Evolutionary conservation across 805 yeast genomes (phyloP), one percentile per base, ranked within the genome.

Genomic region (Middelhovenomyces tepae): DNA sequence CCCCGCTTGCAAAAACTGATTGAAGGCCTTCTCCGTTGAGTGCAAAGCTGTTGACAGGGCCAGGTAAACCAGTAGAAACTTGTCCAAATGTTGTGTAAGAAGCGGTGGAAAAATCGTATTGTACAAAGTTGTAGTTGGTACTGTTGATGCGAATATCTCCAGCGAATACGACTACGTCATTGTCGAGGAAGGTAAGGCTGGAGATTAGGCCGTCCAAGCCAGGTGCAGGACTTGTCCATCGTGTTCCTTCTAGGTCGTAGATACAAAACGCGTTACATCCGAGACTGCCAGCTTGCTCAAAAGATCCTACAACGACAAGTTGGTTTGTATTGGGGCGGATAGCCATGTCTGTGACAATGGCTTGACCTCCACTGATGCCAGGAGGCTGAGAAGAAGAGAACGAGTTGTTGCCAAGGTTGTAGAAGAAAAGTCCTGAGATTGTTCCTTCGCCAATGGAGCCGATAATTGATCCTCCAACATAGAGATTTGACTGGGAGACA

Each of bases 241-340:
- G 58, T 0, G 70, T 59, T 20, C 64, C 60, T 3, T 56, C 50
- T 39, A 74, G 53, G 45, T 78, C 77, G 50, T 71, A 83, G 22
- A 78, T 57, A 52, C 95, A 86, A 22, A 87, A 54, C 1, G 73
- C 67, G 2, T 62, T 53, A 55, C 95, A 86, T 16, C 58, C 54
- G 20, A 68, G 56, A 4, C 71, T 59, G 0, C 79, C 77, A 2
- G 81, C 76, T 14, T 62, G 51, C 14, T 64, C 67, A 50, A 82
- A 85, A 27, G 69, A 63, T 16, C 96, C 95, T 24, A 81, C 94
- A 8, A 82, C 82, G 19, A 77, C 62, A 17, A 85, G 56, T 13
- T 62, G 45, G 2, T 67, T 59, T 5, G 57, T 34, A 18, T 64
- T 60, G 18, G 54, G 57, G 16, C 60, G 60, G 20, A 67, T 63